Evolutionary conservation across 1,284 basidiomycete species (phyloP), one percentile per base, ranked within the genome.

Genomic region (Cystobasidiaceae sp.): DNA sequence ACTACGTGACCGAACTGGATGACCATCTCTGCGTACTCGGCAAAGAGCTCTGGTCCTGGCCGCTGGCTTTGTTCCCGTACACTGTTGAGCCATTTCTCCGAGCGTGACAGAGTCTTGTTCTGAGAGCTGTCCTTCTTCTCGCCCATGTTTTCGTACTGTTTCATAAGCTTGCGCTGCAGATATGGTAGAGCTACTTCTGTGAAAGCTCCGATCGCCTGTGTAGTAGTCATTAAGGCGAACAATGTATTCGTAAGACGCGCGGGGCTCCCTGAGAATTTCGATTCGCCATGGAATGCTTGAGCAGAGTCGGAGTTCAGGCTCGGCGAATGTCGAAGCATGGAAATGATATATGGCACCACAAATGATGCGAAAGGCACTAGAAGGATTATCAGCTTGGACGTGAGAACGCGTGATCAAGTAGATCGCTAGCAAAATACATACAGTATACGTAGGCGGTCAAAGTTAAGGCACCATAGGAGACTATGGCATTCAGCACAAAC

Each of bases 161-260:
- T 32, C 21, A 37, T 37, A 11, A 60, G 6, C 28, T 80, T 83
- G 32, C 90, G 84, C 67, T 87, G 76, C 23, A 93, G 75, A 73
- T 83, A 93, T 0, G 94, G 94, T 17, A 97, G 77, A 0, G 86
- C 88, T 54, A 93, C 80, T 75, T 97, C 94, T 57, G 84, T 80
- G 75, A 93, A 87, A 0, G 87, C 86, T 72, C 89, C 86, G 69
- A 91, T 79, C 15, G 86, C 83, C 79, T 97, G 94, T 73, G 90
- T 91, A n/a, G 94, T 97, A 2, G 97, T 91, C 34, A 86, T 88
- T 75, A 88, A 90, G 13, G 94, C 93, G 76, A 97, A 97, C 81
- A 98, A 87, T 80, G 97, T 92, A 51, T 88, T 86, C 76, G 88
- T 85, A 68, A 98, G 81, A 57, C 93, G 81, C 21, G 74, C 82